A percentile compares a stretch with the other conserved stretches of the same genome.
Evolutionary conservation across 2,329 filamentous ascomycete genomes (phyloP).

Genomic region (Verticillium tricorpus): DNA sequence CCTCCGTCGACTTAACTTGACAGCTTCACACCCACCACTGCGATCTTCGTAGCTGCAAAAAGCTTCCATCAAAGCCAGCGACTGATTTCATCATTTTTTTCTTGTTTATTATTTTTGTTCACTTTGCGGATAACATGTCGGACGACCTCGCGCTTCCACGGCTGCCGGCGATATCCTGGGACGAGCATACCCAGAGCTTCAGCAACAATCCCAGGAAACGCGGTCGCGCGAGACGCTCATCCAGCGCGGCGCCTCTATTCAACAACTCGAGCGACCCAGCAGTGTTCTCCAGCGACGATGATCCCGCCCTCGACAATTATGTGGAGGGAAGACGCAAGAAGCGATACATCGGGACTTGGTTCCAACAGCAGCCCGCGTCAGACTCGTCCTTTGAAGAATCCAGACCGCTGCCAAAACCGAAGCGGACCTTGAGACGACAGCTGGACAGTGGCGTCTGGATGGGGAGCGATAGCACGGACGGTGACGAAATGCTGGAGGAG

Average conservation of each 20-base stretch:
- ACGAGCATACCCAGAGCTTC: slow-evolving; percentile 33
- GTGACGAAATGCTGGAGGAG: slow-evolving; percentile 31
- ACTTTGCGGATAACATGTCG: slow-evolving; percentile 21
- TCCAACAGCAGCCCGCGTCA: slow-evolving; percentile 39
- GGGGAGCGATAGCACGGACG: slow-evolving; percentile 53
- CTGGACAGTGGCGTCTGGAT: slow-evolving; percentile 68
- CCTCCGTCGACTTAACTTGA: neutral
- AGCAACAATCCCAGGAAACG: slow-evolving; percentile 35
- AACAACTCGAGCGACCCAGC: slow-evolving; percentile 66
- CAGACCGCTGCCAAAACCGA: slow-evolving; percentile 32
- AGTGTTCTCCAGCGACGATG: slow-evolving; percentile 69
- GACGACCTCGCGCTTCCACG: slow-evolving; percentile 37
- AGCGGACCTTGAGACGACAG: slow-evolving; percentile 52
- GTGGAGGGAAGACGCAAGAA: slow-evolving; percentile 52
- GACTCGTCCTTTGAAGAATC: slow-evolving; percentile 41
- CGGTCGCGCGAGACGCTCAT: slow-evolving; percentile 22
- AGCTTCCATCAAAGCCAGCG: neutral
- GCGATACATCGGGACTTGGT: slow-evolving; percentile 65
- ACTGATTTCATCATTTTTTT: neutral
- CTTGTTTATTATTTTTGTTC: neutral
- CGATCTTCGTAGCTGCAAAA: neutral
- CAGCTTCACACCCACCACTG: neutral
- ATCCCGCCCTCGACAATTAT: slow-evolving; percentile 63
- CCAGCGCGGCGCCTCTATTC: slow-evolving; percentile 28
- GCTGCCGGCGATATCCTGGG: slow-evolving; percentile 32